Evolutionary conservation across 495 filamentous ascomycete species (phyloP).

Genomic region (Hyaloscypha bicolor): DNA sequence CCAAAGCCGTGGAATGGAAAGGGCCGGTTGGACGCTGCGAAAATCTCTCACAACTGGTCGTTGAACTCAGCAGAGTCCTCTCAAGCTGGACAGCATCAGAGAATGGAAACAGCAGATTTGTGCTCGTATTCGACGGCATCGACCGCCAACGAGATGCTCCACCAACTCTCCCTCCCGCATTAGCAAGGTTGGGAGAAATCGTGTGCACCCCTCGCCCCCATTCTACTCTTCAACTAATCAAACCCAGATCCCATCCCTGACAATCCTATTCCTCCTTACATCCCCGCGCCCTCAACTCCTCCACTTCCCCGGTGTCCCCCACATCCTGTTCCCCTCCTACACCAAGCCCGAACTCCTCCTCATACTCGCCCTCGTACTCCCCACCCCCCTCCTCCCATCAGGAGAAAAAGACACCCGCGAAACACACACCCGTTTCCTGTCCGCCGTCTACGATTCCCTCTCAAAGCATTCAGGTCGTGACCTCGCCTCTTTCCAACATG

Average conservation of each 20-base stretch:
- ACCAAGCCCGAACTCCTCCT: conserved; percentile 73
- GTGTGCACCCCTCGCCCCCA: conserved; percentile 47
- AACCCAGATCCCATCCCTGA: conserved; percentile 77
- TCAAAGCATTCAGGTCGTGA: conserved; percentile 66
- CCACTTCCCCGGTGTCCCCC: conserved; percentile 69
- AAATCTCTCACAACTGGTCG: conserved; percentile 70
- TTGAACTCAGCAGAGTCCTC: conserved; percentile 64
- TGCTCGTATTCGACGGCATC: conserved; percentile 88
- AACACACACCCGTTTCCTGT: conserved; percentile 79
- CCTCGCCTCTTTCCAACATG: conserved; percentile 58
- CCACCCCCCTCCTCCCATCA: conserved; percentile 35
- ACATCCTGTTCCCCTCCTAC: conserved; percentile 86
- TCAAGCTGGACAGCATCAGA: conserved; percentile 44
- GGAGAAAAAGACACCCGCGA: conserved; percentile 50
- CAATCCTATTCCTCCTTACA: conserved; percentile 76
- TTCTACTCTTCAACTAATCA: neutral
- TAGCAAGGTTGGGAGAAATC: conserved; percentile 76
- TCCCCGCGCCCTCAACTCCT: conserved; percentile 71
- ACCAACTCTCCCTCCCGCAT: conserved; percentile 77
- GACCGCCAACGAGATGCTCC: conserved; percentile 83
- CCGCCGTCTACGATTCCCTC: conserved; percentile 72
- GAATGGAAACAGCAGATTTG: conserved; percentile 57
- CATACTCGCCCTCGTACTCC: conserved; percentile 60
- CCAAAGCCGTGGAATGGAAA: conserved; percentile 48
- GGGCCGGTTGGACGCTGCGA: conserved; percentile 64